These are phyloP conservation scores for Tubosaeta sp. DNA, from an alignment of 768 basidiomycete genomes.

Conservation along the genomic window DNA sequence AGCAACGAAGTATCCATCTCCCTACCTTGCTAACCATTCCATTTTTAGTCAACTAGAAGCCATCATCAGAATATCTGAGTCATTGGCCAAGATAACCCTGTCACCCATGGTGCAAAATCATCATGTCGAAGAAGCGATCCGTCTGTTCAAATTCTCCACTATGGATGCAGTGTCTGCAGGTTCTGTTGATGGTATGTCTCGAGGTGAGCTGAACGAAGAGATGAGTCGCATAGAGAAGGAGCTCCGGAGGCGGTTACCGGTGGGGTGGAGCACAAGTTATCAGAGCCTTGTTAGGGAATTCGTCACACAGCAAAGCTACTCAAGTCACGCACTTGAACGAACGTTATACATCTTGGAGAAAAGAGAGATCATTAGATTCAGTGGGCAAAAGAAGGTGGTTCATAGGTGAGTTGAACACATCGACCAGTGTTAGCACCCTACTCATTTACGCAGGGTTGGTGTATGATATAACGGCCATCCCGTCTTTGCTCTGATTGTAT, in stretches of 20 bases:
- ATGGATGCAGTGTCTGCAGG: slow-evolving; percentile 99
- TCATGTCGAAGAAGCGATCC: slow-evolving; percentile 97
- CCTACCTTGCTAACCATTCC: slow-evolving; percentile 1
- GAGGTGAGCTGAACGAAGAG: slow-evolving; percentile 91
- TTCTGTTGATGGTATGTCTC: slow-evolving; percentile 86
- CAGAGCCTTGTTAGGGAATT: slow-evolving; percentile 91
- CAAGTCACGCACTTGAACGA: slow-evolving; percentile 85
- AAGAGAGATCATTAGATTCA: slow-evolving; percentile 87
- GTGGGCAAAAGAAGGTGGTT: slow-evolving; percentile 52
- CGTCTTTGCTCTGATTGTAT: background rate
- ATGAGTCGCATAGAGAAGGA: slow-evolving; percentile 89
- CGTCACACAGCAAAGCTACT: slow-evolving; percentile 87
- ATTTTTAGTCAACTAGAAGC: slow-evolving; percentile 83
- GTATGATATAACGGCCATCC: slow-evolving; percentile 14
- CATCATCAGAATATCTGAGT: slow-evolving; percentile 97
- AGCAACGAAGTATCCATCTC: background rate
- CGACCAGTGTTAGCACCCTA: background rate
- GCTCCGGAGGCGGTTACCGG: slow-evolving; percentile 73
- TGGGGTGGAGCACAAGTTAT: slow-evolving; percentile 97
- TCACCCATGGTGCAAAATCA: slow-evolving; percentile 82
- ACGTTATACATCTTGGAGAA: slow-evolving; percentile 92
- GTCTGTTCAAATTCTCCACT: slow-evolving; percentile 96
- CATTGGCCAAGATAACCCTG: slow-evolving; percentile 90
- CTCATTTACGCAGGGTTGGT: slow-evolving; percentile 26
- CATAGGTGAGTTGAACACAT: slow-evolving; percentile 35